Percentiles rank a stretch among this genome's conserved stretches.
Conservation (phyloP, 108 stramenopile species). For the Thalassiosira profunda region DNA sequence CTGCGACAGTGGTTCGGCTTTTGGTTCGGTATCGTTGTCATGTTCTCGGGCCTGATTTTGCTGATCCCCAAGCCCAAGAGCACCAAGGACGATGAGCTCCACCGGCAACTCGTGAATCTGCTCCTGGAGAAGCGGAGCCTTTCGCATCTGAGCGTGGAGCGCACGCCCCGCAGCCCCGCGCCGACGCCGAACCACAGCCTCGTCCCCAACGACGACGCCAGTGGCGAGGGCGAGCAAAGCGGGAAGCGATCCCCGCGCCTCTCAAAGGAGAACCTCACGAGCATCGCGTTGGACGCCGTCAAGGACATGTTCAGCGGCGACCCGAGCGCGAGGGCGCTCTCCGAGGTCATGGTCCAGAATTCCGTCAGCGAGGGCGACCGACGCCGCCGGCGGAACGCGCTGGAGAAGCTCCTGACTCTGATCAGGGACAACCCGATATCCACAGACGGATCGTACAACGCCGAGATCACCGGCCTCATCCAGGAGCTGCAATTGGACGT, state of each 20-base stretch:
- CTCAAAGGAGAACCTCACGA: slow-evolving; percentile 18
- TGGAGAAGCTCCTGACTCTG: slow-evolving; percentile 11
- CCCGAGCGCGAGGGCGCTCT: slow-evolving; percentile 12
- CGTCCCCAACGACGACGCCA: background rate
- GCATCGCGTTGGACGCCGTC: slow-evolving; percentile 23
- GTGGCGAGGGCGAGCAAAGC: background rate
- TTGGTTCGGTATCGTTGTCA: slow-evolving; percentile 41
- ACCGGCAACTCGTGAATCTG: slow-evolving; percentile 25
- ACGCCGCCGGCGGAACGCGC: slow-evolving; percentile 2
- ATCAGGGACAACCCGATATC: slow-evolving; percentile 26
- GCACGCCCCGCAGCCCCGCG: slow-evolving; percentile 4
- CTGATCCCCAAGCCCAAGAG: slow-evolving; percentile 43
- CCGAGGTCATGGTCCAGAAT: slow-evolving; percentile 24
- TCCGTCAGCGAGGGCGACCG: slow-evolving; percentile 5
- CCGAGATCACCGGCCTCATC: slow-evolving; percentile 23
- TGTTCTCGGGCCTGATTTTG: slow-evolving; percentile 58
- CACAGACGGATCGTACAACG: slow-evolving; percentile 22
- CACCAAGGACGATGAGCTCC: slow-evolving; percentile 28
- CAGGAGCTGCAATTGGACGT: slow-evolving; percentile 15
- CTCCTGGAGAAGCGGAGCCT: slow-evolving; percentile 15
- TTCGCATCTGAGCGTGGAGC: background rate
- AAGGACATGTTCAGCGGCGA: slow-evolving; percentile 14
- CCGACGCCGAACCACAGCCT: background rate
- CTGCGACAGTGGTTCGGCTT: slow-evolving; percentile 49
- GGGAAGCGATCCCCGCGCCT: background rate